These are phyloP conservation scores for Chrysosporium keratinophilum DNA, from an alignment of 2,329 filamentous ascomycete genomes.

Conservation along the genomic window DNA sequence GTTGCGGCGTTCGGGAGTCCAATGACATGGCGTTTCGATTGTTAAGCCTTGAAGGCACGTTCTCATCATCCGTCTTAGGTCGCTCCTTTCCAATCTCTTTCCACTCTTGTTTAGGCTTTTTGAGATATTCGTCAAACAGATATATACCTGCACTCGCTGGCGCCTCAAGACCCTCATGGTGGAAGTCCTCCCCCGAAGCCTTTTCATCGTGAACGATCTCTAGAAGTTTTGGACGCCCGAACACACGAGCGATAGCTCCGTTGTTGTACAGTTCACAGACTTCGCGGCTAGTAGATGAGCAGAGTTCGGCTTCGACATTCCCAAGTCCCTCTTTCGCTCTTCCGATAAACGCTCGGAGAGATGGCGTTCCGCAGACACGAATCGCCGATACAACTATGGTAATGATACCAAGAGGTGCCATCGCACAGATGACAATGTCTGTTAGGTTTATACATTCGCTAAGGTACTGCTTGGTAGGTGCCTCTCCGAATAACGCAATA, in stretches of 20 bases:
- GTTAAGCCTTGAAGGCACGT: not conserved
- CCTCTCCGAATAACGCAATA: conserved; percentile 6
- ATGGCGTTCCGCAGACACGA: conserved; percentile 17
- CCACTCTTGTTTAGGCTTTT: no score
- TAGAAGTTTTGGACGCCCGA: conserved; percentile 27
- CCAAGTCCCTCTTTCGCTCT: conserved; percentile 20
- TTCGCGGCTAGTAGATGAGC: conserved; percentile 20
- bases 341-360: conserved; percentile 21
- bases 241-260: conserved; percentile 29
- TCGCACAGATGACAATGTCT: conserved; percentile 21
- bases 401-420: conserved; percentile 21
- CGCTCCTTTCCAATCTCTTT: not conserved
- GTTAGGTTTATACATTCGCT: conserved; percentile 17
- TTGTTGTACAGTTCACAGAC: conserved; percentile 38
- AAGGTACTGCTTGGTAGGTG: conserved; percentile 25
- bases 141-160: not conserved
- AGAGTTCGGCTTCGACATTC: conserved; percentile 21
- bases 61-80: not conserved
- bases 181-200: conserved; percentile 30
- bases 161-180: conserved; percentile 12
- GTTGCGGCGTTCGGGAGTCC: not conserved
- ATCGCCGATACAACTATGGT: conserved; percentile 21
- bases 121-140: not conserved
- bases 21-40: not conserved
- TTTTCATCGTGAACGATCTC: conserved; percentile 31